These are phyloP conservation scores for Noccaea caerulescens DNA, from an alignment of 345 rosid genomes.

Conservation along the genomic window DNA sequence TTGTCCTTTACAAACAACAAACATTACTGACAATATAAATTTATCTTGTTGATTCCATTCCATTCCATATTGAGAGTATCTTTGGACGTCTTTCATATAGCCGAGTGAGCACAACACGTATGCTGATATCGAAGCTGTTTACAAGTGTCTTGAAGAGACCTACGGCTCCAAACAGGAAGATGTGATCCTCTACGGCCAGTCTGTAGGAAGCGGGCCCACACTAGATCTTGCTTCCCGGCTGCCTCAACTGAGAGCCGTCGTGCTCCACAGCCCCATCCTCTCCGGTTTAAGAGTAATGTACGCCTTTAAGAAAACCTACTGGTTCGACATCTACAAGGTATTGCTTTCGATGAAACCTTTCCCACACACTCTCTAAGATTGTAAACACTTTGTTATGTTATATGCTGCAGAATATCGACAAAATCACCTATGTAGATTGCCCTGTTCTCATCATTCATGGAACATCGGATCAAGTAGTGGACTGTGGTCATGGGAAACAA, in stretches of 20 bases:
- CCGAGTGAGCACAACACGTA: constrained; percentile 97
- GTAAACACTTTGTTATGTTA: neutral
- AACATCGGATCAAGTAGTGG: constrained; percentile 93
- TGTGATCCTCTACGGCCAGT: constrained; percentile 91
- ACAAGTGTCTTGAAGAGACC: constrained; percentile 88
- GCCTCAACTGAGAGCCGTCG: constrained; percentile 76
- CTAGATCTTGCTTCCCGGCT: constrained; percentile 82
- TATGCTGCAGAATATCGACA: constrained; percentile 83
- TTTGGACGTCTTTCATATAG: constrained; percentile 44
- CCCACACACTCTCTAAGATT: neutral
- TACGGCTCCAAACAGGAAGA: constrained; percentile 86
- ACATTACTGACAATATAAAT: neutral
- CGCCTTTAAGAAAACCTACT: constrained; percentile 89
- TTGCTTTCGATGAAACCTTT: neutral
- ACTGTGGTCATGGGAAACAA: constrained; percentile 92
- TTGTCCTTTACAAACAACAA: constrained; percentile 30
- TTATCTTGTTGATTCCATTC: neutral
- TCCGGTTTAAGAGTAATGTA: constrained; percentile 98
- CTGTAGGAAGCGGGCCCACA: constrained; percentile 98
- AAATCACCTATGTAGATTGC: constrained; percentile 89
- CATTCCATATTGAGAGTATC: too few relatives aligned
- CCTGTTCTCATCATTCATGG: constrained; percentile 95
- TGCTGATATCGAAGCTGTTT: constrained; percentile 94
- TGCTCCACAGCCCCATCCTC: constrained; percentile 93
- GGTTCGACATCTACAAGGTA: constrained; percentile 99